These are phyloP conservation scores for Arthroderma sp. DNA, from an alignment of 2,329 filamentous ascomycete genomes.

Conservation along the genomic window DNA sequence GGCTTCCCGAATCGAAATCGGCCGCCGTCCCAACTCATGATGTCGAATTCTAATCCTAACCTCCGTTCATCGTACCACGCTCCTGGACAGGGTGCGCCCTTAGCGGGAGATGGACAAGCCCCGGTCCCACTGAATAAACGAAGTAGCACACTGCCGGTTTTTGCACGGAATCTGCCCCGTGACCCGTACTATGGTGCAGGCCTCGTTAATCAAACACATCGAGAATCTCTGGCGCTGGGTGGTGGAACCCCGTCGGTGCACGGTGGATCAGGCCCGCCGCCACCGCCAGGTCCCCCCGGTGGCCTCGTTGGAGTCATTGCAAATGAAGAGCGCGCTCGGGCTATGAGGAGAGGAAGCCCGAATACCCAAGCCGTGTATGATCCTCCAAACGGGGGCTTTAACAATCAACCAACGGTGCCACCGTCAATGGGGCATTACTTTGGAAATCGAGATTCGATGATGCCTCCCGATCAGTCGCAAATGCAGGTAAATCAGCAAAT, in stretches of 20 bases:
- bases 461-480: constrained; percentile 51
- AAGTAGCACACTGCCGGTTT: constrained; percentile 53
- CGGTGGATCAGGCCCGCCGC: constrained; percentile 19
- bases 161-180: constrained; percentile 67
- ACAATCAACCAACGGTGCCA: neutral
- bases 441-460: neutral
- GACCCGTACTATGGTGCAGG: constrained; percentile 76
- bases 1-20: constrained; percentile 71
- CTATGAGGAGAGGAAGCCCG: constrained; percentile 65
- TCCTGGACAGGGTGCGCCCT: constrained; percentile 39
- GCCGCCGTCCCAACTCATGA: constrained; percentile 54
- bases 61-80: constrained; percentile 45
- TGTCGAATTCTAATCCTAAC: constrained; percentile 58
- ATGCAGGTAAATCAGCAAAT: constrained; percentile 73
- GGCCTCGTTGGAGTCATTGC: constrained; percentile 82
- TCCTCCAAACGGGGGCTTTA: neutral
- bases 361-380: constrained; percentile 40
- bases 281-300: constrained; percentile 47
- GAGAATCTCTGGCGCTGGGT: constrained; percentile 62
- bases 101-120: constrained; percentile 39
- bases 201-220: constrained; percentile 55
- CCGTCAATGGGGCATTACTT: neutral
- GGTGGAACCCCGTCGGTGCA: constrained; percentile 39
- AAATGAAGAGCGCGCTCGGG: constrained; percentile 65
- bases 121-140: constrained; percentile 23